A percentile compares a stretch with the other conserved stretches of the same genome.
Conservation (phyloP, 2,329 filamentous ascomycete species). For the Pseudocercospora musae region DNA sequence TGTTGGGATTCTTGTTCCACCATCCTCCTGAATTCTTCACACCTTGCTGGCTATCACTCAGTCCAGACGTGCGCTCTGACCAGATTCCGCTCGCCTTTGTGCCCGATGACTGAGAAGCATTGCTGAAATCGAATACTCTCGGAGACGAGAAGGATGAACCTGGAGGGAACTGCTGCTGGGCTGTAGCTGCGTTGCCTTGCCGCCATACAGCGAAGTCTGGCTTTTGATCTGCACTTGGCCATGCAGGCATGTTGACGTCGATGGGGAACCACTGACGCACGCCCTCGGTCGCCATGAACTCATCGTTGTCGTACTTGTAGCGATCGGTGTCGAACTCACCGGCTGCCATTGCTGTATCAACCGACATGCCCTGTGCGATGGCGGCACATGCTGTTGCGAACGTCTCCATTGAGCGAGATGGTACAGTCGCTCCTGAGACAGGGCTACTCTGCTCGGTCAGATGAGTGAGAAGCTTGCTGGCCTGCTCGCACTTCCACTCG, state of each 20-base stretch:
- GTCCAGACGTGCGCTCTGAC: neutral
- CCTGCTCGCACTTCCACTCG: neutral
- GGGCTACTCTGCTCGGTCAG: too few species aligned
- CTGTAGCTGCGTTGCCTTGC: too few species aligned
- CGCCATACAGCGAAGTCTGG: neutral
- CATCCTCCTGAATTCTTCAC: neutral
- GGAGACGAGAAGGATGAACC: neutral
- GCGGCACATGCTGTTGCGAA: neutral
- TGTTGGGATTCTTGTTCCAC: neutral
- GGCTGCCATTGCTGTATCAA: neutral
- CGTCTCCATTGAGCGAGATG: neutral
- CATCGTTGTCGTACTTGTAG: neutral
- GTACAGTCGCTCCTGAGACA: too few species aligned
- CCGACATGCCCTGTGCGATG: neutral
- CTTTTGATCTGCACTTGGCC: neutral
- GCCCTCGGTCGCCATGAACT: neutral
- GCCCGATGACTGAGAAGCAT: neutral
- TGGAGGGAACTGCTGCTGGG: neutral
- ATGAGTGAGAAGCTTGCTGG: neutral
- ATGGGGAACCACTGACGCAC: neutral
- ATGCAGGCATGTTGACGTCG: neutral
- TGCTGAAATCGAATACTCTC: neutral
- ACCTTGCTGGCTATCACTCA: neutral
- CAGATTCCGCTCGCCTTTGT: neutral
- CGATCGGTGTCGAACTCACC: neutral